These are phyloP conservation scores for Microbotryum lychnidis-dioicae DNA, from an alignment of 1,284 basidiomycete species.

Conservation along the genomic window DNA sequence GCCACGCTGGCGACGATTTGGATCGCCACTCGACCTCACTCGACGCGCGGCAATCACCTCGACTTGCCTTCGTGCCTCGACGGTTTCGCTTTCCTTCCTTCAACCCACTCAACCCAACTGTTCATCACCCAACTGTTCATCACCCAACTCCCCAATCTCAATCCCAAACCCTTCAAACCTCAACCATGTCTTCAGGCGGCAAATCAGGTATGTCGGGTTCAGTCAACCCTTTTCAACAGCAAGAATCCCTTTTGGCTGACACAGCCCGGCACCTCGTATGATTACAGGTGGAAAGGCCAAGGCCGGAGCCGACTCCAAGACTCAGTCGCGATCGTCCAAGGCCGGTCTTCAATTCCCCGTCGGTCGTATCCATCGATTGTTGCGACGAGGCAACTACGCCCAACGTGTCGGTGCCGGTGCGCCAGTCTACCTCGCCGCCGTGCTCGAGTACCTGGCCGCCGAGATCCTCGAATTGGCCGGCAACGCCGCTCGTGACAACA, in stretches of 20 bases:
- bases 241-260: too few relatives aligned
- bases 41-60: too few relatives aligned
- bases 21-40: too few relatives aligned
- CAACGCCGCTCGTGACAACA: constrained; percentile 22
- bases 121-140: too few relatives aligned
- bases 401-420: constrained; percentile 65
- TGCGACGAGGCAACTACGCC: constrained; percentile 40
- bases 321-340: constrained; percentile 53
- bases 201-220: too few relatives aligned
- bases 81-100: too few relatives aligned
- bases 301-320: constrained; percentile 49
- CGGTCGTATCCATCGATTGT: constrained; percentile 75
- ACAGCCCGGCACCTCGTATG: constrained; percentile 6
- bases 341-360: constrained; percentile 79
- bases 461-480: constrained; percentile 46
- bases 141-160: too few relatives aligned
- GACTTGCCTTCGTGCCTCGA: too few relatives aligned
- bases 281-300: constrained; percentile 62
- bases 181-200: too few relatives aligned
- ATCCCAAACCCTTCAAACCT: too few relatives aligned
- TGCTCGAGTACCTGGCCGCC: constrained; percentile 44
- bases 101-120: too few relatives aligned
- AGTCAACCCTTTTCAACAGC: constrained; percentile 27
- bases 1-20: too few relatives aligned
- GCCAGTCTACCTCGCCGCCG: constrained; percentile 37